A percentile compares a stretch with the other conserved stretches of the same genome.
These are phyloP conservation scores for Saturnispora sanitii DNA, from an alignment of 805 yeast genomes.

Conservation along the genomic window DNA sequence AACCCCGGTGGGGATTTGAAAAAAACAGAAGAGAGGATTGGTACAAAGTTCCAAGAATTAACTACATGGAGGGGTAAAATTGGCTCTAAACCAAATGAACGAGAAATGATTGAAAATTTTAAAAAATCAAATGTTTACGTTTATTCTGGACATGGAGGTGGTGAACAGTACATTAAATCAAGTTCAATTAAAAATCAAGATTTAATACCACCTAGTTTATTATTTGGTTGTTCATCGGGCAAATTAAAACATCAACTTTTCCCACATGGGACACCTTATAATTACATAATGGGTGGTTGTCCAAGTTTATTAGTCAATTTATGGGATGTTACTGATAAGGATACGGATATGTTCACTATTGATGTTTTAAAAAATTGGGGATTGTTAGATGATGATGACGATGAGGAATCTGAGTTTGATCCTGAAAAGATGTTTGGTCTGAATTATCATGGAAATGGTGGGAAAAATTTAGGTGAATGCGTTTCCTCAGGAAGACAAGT, in stretches of 20 bases:
- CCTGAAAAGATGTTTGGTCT: conserved; percentile 11
- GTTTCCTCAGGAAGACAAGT: conserved; percentile 50
- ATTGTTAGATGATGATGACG: conserved; percentile 27
- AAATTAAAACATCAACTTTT: conserved; percentile 45
- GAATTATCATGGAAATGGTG: not conserved
- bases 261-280: conserved; percentile 66
- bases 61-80: conserved; percentile 43
- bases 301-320: conserved; percentile 77
- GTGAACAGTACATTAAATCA: conserved; percentile 68
- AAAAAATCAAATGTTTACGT: conserved; percentile 42
- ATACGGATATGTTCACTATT: conserved; percentile 70
- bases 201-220: conserved; percentile 47
- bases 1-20: conserved; percentile 77
- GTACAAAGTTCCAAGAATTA: conserved; percentile 30
- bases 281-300: conserved; percentile 71
- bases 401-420: conserved; percentile 11
- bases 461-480: conserved; percentile 41
- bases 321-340: conserved; percentile 98
- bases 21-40: conserved; percentile 54
- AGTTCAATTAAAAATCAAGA: conserved; percentile 38
- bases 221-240: conserved; percentile 91
- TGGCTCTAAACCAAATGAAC: conserved; percentile 51
- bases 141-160: conserved; percentile 94
- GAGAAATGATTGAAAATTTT: conserved; percentile 37
- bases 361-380: conserved; percentile 62